Evolutionary conservation across 2,329 filamentous ascomycete genomes (phyloP), one percentile per base, ranked within the genome.

Genomic region (Sclerotinia spermophila): DNA sequence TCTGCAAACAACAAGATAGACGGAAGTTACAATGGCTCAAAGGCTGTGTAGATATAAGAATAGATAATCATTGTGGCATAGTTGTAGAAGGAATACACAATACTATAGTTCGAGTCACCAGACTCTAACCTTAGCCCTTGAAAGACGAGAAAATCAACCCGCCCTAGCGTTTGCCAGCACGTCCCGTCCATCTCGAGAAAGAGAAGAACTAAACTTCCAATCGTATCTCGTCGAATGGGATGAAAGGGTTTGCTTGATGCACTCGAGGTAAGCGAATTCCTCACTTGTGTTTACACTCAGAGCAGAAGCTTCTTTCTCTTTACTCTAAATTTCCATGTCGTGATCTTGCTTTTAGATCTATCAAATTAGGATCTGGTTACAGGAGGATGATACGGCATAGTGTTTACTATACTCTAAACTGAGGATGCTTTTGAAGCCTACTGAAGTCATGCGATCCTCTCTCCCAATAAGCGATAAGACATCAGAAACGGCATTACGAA

Each of bases 131-230:
- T n/a, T n/a, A 13, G 45, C 4, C 6, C 11, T 48, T 48, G 8
- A 48, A 13, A 1, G 2, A n/a, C 10, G 1, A 48, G 44, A 48
- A 48, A 5, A 5, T n/a, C 2, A 4, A n/a, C 4, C 13, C 2
- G 2, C 0, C 24, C 0, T n/a, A 11, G 45, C n/a, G 1, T 48
- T 13, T 13, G 45, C 24, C 11, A n/a, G 10, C 1, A 48, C 7
- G 3, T 48, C 13, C n/a, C 21, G 24, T 5, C 5, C 0, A 8
- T n/a, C n/a, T n/a, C n/a, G 42, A 19, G 13, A 24, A 24, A 24
- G 45, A 48, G 21, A 13, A 0, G 45, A 13, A 48, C n/a, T 11
- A 24, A n/a, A n/a, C 8, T n/a, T 2, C 13, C 3, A 13, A n/a
- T 0, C 24, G 24, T 51, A 5, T n/a, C 45, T n/a, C 24, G 24